Evolutionary conservation across 495 filamentous ascomycete species (phyloP), one percentile per base, ranked within the genome.

Genomic region (Penicillium antarcticum): DNA sequence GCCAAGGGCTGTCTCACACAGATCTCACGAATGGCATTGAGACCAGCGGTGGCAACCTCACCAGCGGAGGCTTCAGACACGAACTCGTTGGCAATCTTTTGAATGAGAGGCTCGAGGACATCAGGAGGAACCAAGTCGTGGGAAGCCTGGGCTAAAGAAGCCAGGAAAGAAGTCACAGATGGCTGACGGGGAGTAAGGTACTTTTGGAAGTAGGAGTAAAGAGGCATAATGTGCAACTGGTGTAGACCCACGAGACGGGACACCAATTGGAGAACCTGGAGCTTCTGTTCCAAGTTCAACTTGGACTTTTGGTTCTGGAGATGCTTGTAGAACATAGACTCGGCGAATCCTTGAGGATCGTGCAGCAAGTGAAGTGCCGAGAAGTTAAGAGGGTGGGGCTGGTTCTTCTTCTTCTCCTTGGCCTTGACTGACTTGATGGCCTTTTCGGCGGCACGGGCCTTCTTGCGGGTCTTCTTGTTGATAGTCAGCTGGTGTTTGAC

Each of bases 31-130:
- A 97, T 97, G 17, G 89, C 85, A 62, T 97, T 99, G 48, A 98
- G 80, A 60, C 94, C 94, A 36, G 94, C 92, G 6, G 92, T 85
- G 24, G 89, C 91, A 36, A 97, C 90, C 70, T 97, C 90, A 13
- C 88, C 77, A 5, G 92, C 91, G 0, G 90, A 87, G 12, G 91
- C 94, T 66, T 99, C 94, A 0, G 89, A 95, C 7, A 99, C 92
- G 62, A 99, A 99, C 69, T 97, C 91, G 49, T 97, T 96, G 33
- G 94, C 92, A 53, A 99, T 97, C 74, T 96, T 97, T 65, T 89
- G 85, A 13, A 99, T 70, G 18, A 99, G 72, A 1, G 94, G 91
- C 69, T 97, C 92, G 16, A 99, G 80, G 5, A 84, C 87, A 73
- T 99, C 94, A 1, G 95, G 95, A 2, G 94, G 94, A 11, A 97